These are phyloP conservation scores for Setomelanomma holmii DNA, from an alignment of 2,329 filamentous ascomycete species.

Conservation along the genomic window DNA sequence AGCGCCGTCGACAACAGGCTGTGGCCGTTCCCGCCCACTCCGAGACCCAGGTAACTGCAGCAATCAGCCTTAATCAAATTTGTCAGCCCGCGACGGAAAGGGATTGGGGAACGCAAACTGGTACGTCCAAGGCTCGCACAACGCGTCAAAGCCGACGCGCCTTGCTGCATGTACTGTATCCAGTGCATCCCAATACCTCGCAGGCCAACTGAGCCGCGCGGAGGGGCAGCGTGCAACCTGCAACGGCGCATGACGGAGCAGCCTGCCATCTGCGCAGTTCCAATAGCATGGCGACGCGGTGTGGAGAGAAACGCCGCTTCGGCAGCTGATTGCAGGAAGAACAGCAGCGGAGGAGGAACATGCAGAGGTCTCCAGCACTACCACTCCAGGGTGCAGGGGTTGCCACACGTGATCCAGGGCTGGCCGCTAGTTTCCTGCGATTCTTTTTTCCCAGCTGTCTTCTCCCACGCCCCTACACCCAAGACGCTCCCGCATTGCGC, in stretches of 20 bases:
- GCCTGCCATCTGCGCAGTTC: constrained; percentile 7
- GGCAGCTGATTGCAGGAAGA: constrained; percentile 27
- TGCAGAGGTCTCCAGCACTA: neutral
- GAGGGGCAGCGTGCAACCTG: constrained; percentile 10
- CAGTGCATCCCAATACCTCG: constrained; percentile 8
- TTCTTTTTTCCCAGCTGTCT: neutral
- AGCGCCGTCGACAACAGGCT: constrained; percentile 13
- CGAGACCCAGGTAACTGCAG: constrained; percentile 20
- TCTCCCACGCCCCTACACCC: neutral
- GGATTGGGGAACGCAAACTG: constrained; percentile 17
- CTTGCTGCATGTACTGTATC: constrained; percentile 19
- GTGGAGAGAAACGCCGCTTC: constrained; percentile 7
- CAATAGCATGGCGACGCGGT: constrained; percentile 8
- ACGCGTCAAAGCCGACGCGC: constrained; percentile 20
- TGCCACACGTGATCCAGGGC: neutral
- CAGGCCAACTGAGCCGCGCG: constrained; percentile 10
- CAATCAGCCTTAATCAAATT: constrained; percentile 26
- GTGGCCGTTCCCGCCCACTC: constrained; percentile 11
- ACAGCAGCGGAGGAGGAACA: constrained; percentile 6
- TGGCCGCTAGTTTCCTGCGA: neutral
- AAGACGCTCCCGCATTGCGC: neutral
- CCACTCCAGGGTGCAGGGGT: neutral
- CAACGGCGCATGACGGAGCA: constrained; percentile 19
- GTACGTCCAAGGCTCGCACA: constrained; percentile 10
- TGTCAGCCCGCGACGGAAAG: constrained; percentile 15